phyloP scores from a whole-genome alignment of 1,139 yeast genomes.

The Protomyces macrosporus region DNA sequence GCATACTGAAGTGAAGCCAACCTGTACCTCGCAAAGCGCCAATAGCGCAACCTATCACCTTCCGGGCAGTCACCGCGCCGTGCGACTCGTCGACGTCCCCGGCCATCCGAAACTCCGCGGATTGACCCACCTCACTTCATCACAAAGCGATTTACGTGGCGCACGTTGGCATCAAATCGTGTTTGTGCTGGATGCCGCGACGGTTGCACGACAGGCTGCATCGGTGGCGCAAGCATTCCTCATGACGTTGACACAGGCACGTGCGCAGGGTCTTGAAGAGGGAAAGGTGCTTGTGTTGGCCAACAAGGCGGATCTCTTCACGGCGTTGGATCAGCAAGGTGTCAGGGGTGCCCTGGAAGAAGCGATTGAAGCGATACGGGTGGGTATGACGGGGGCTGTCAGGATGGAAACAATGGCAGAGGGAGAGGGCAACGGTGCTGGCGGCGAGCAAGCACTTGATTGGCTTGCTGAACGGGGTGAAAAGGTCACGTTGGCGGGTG shows the following conservation, averaged over 20 bases:
- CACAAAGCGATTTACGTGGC: background rate
- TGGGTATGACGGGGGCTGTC: slow-evolving; percentile 2
- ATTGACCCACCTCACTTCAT: background rate
- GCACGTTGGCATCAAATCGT: background rate
- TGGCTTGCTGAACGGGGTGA: slow-evolving; percentile 19
- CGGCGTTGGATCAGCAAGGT: slow-evolving; percentile 7
- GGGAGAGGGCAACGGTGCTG: background rate
- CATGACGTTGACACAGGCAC: slow-evolving; percentile 5
- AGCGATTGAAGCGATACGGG: slow-evolving; percentile 3
- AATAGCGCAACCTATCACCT: background rate
- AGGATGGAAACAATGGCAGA: slow-evolving; percentile 18
- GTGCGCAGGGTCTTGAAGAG: background rate
- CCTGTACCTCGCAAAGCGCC: slow-evolving; percentile 1
- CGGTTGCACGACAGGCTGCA: slow-evolving; percentile 6
- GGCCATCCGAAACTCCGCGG: slow-evolving; percentile 21
- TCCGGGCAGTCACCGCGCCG: background rate
- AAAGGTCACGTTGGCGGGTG: background rate
- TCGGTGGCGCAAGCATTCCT: background rate
- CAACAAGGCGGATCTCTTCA: slow-evolving; percentile 23
- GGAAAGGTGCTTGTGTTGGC: slow-evolving; percentile 2
- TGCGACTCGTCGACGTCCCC: slow-evolving; percentile 10
- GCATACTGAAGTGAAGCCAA: background rate
- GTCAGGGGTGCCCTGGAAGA: slow-evolving; percentile 3
- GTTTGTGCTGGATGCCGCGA: slow-evolving; percentile 13
- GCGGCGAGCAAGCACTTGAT: slow-evolving; percentile 1